Base-by-base conservation (phyloP, 768 basidiomycete species). In the Russula sp. region DNA sequence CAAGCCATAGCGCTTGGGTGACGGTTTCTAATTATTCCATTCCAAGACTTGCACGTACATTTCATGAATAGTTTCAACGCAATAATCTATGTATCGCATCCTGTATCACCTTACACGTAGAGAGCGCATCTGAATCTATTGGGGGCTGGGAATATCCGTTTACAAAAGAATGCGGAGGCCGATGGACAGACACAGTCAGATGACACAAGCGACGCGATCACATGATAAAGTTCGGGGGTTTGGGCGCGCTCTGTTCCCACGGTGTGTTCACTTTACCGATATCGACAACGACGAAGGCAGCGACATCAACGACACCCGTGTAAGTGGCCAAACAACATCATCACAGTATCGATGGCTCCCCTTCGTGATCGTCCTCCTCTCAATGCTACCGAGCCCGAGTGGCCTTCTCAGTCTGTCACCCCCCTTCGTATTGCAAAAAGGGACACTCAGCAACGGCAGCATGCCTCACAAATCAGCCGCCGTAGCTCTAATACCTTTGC, bases 361-460 rank as follows among this genome's bases (percentile, higher is more conserved):
- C 69, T 85, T 69, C 79, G 77, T 61, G 84, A 87, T 68, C 79
- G 82, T 61, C 77, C 81, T n/a, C 76, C 81, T 66, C 81, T 81
- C 58, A 85, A 84, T 66, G 78, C 84, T 53, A 80, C 83, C 14
- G 84, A 86, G 71, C 78, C 81, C 56, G 81, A 85, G 42, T 83
- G 81, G 59, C 79, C 82, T 74, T 84, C 83, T 64, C 86, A 87
- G 84, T 75, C 80, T 22, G 71, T 75, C 14, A 74, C 86, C 0
- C 89, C 89, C 22, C 81, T 91, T 47, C 81, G 87, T 63, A 89
- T 91, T 65, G 74, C 86, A 16, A 91, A 90, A 70, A 82, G 87
- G 61, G 86, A 87, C 58, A 70, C 72, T 11, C 72, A 73, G 7
- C 66, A 63, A 76, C 78, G 48, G 13, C 66, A 65, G 18, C 65